Evolutionary conservation across 176 grass and related monocot genomes (phyloP), one percentile per base, ranked within the genome.

Genomic region (Guadua angustifolia): DNA sequence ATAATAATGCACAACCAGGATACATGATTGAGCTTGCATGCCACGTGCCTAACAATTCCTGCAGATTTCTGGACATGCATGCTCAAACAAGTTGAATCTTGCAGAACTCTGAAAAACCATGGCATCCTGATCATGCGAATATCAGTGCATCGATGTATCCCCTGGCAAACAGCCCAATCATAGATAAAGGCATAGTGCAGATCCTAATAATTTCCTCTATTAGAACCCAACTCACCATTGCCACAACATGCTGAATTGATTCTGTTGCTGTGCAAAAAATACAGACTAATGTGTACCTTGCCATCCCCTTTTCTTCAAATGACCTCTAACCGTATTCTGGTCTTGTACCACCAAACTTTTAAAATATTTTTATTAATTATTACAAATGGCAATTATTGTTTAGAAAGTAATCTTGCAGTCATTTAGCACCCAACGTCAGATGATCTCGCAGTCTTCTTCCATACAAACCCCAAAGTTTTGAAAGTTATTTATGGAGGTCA

Each of bases 11-110:
- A 9, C 56, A 18, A 10, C 56, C 19, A 50, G 43, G 18, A 83
- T 35, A 29, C 52, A 82, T 19, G 9, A 82, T 39, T 71, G 25
- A 33, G 14, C 9, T 45, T 60, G 13, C 62, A 51, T 32, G 43
- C 16, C 16, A 64, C 16, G 49, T 64, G 33, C 57, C 58, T 49
- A 79, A 7, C 42, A 64, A 44, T 47, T 33, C 1, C 51, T 52
- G 18, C 19, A 67, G 39, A 64, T 13, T 43, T 64, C 24, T 79
- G 1, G 17, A n/a, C 17, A 5, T 79, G 42, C 17, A 13, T 66
- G 21, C 7, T 66, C 78, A 57, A 56, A 81, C 44, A 47, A 81
- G 22, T 69, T 69, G 32, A 66, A 66, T 26, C n/a, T 56, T 56
- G 49, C 66, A 53, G 22, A 51, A 66, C 32, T 58, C 25, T 19